These are phyloP conservation scores for Tremella fuciformis DNA, from an alignment of 768 basidiomycete species.

Conservation along the genomic window DNA sequence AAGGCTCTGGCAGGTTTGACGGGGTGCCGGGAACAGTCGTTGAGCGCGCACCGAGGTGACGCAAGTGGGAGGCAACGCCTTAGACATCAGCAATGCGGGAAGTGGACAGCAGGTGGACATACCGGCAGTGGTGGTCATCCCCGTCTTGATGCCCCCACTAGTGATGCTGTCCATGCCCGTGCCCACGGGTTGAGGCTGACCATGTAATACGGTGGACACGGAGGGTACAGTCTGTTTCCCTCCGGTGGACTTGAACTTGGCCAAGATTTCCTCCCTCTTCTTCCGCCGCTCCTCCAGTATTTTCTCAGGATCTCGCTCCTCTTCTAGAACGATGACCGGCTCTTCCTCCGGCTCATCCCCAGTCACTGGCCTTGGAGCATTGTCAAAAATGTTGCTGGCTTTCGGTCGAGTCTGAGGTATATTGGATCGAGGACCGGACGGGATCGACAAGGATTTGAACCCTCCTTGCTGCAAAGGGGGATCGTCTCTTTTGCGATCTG, in stretches of 20 bases:
- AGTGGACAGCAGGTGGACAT: conserved; percentile 3
- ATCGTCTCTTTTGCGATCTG: background rate
- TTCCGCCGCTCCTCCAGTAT: conserved; percentile 43
- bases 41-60: conserved; percentile 37
- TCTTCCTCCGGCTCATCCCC: conserved; percentile 17
- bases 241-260: conserved; percentile 46
- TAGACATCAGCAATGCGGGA: background rate
- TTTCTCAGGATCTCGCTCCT: conserved; percentile 40
- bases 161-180: conserved; percentile 36
- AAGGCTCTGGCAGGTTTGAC: conserved; percentile 21
- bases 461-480: conserved; percentile 14
- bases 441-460: conserved; percentile 19
- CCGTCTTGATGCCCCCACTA: conserved; percentile 31
- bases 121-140: conserved; percentile 29
- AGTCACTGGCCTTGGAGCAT: conserved; percentile 12
- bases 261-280: conserved; percentile 50
- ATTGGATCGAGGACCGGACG: conserved; percentile 19
- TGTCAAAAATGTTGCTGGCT: background rate
- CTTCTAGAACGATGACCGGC: conserved; percentile 28
- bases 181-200: conserved; percentile 15
- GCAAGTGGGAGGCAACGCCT: conserved; percentile 40
- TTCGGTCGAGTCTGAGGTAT: conserved; percentile 9
- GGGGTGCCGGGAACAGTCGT: conserved; percentile 28
- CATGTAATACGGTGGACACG: conserved; percentile 3
- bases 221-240: conserved; percentile 8